These are phyloP conservation scores for Acacia concinna DNA, from an alignment of 331 rosid genomes.

Conservation along the genomic window DNA sequence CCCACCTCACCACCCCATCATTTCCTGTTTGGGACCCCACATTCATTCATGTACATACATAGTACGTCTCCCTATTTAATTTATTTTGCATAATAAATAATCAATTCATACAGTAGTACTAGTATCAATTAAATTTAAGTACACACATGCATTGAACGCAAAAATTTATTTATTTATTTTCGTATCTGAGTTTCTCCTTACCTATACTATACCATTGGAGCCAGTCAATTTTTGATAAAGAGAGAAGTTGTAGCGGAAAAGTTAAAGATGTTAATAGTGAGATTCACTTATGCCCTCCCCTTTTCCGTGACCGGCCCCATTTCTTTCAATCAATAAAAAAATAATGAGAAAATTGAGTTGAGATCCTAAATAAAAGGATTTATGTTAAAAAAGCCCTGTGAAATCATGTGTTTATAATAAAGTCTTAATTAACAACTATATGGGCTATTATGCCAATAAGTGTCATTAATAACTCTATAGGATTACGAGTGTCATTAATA, in stretches of 20 bases:
- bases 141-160: background rate
- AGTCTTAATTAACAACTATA: too few species aligned
- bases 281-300: background rate
- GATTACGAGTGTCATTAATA: too few species aligned
- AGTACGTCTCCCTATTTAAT: background rate
- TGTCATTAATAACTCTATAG: too few species aligned
- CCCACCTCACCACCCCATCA: conserved; percentile 15
- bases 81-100: background rate
- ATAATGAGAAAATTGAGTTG: too few species aligned
- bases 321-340: background rate
- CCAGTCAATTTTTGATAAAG: background rate
- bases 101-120: background rate
- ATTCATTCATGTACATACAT: background rate
- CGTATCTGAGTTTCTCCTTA: background rate
- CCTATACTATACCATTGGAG: background rate
- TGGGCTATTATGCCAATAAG: too few species aligned
- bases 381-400: too few species aligned
- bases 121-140: background rate
- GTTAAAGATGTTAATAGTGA: background rate
- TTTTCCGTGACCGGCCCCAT: background rate
- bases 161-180: background rate
- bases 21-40: background rate
- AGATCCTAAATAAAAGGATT: too few species aligned
- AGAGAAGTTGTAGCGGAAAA: background rate
- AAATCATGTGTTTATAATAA: too few species aligned